Base-by-base conservation (phyloP, 352 stramenopile species). In the Pythium rishiriense region DNA sequence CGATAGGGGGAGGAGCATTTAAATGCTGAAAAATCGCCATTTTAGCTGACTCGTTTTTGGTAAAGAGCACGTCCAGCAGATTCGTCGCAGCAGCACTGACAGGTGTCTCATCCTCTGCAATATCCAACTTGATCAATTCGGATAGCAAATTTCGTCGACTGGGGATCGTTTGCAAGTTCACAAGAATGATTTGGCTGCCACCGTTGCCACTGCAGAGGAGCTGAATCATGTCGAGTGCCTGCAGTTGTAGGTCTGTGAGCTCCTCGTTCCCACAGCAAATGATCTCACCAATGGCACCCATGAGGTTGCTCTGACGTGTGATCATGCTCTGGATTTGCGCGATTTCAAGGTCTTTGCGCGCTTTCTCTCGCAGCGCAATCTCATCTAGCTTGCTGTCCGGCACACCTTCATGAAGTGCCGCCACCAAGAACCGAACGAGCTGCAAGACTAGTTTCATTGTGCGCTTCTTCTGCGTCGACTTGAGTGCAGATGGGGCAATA, bases 11-110 rank as follows among this genome's bases (percentile, higher is more conserved):
- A 7, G 84, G 78, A 10, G 78, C 73, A 68, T 75, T 82, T 62
- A 73, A 70, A 45, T 91, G 77, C 71, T 93, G 85, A 22, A 93
- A 72, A 5, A 93, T 76, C 3, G 79, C 72, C 78, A 91, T 90
- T 39, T 79, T 78, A 0, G 80, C 73, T 12, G 77, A 76, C 33
- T 91, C 78, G 45, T 90, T 91, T 35, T 85, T 75, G 24, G 72
- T 55, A 42, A 91, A 90, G 19, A 93, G 64, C 0, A 68, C 59
- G 28, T 91, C 79, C 15, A 93, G 64, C 15, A 91, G 63, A 39
- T 74, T 74, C 17, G 81, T 87, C 5, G 78, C 74, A 6, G 82
- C 79, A n/a, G 75, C 79, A 42, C 68, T 71, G 24, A 93, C 72
- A 14, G 80, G 76, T 1, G 79, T 85, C 21, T 91, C 82, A 24